These are phyloP conservation scores for Periconia macrospinosa DNA, from an alignment of 2,329 filamentous ascomycete genomes.

Conservation along the genomic window DNA sequence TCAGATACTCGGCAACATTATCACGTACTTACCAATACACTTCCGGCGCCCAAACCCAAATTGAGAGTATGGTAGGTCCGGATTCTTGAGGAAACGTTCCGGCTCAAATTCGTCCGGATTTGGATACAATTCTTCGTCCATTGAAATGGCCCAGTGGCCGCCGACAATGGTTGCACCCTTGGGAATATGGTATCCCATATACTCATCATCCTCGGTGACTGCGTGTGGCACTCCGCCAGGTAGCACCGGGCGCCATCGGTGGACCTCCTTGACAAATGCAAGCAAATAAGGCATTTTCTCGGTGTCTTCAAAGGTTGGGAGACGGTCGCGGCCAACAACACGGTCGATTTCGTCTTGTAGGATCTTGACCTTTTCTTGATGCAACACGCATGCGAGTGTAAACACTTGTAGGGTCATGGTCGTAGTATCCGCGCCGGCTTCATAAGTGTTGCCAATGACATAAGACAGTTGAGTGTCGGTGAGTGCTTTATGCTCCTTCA, in stretches of 20 bases:
- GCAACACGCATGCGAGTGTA: background rate
- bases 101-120: background rate
- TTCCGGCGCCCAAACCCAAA: background rate
- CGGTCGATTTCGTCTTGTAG: background rate
- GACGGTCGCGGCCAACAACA: background rate
- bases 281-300: background rate
- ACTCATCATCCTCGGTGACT: background rate
- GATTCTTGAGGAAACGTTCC: background rate
- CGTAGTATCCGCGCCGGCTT: background rate
- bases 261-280: background rate
- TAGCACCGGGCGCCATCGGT: background rate
- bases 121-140: background rate
- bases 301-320: background rate
- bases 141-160: background rate
- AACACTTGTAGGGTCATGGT: background rate
- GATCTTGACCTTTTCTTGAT: background rate
- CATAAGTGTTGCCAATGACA: background rate
- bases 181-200: background rate
- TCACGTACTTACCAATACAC: background rate
- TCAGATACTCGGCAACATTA: background rate
- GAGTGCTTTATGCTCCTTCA: background rate
- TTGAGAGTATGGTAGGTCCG: background rate
- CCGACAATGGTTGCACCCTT: background rate
- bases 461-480: background rate
- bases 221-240: background rate